Conservation (phyloP, 2,329 filamentous ascomycete species). For the Phoma sp. region DNA sequence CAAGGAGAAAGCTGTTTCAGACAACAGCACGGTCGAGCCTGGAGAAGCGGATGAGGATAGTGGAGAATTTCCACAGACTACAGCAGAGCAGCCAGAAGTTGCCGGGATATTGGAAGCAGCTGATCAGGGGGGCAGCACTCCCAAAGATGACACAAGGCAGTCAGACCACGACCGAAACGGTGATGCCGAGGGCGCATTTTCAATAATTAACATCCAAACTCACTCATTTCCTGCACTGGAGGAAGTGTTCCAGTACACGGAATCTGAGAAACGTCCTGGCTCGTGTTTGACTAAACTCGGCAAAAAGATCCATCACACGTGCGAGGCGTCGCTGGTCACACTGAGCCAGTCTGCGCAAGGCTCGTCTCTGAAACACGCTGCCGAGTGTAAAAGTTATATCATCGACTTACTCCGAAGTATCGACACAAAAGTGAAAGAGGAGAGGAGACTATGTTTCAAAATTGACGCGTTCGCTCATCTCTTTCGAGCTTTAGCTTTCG, state of each 20-base stretch:
- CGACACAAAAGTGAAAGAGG: background rate
- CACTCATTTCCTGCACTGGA: constrained; percentile 16
- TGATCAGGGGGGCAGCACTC: background rate
- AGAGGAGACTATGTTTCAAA: constrained; percentile 28
- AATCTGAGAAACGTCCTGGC: constrained; percentile 23
- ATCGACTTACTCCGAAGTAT: constrained; percentile 14
- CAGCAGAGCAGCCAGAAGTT: background rate
- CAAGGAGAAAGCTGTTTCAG: background rate
- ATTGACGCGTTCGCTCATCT: constrained; percentile 35
- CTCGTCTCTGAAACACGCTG: constrained; percentile 16
- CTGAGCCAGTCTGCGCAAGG: constrained; percentile 1
- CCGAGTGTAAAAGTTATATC: constrained; percentile 12
- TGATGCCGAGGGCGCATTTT: background rate
- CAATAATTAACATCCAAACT: background rate
- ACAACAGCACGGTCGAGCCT: background rate
- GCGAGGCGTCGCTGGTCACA: constrained; percentile 13
- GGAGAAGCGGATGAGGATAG: background rate
- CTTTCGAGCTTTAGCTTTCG: constrained; percentile 27
- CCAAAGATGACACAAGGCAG: background rate
- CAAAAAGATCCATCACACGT: constrained; percentile 18
- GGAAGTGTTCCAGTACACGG: constrained; percentile 30
- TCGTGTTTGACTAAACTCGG: constrained; percentile 27
- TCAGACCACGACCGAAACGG: background rate
- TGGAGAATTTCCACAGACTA: background rate
- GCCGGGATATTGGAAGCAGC: background rate